Evolutionary conservation across 805 yeast species (phyloP).

Genomic region (Candida glaebosa): DNA sequence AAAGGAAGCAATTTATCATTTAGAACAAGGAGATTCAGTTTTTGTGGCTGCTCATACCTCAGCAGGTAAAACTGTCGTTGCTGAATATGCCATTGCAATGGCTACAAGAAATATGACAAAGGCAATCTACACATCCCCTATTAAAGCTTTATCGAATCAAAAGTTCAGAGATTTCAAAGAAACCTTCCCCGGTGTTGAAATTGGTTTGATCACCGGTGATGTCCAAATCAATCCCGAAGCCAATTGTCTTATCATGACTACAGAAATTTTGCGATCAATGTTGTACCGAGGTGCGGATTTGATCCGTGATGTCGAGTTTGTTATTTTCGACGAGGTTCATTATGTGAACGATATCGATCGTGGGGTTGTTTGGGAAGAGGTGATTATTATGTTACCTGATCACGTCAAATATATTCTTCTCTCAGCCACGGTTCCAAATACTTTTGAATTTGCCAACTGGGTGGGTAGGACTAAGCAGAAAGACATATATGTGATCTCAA

Average conservation of each 20-base stretch:
- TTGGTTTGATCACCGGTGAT: constrained; percentile 95
- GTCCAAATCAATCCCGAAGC: constrained; percentile 98
- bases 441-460: constrained; percentile 97
- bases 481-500: constrained; percentile 92
- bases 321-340: constrained; percentile 96
- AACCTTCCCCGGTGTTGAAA: constrained; percentile 75
- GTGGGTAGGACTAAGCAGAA: constrained; percentile 95
- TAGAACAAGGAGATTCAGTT: constrained; percentile 97
- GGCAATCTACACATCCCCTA: constrained; percentile 94
- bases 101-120: constrained; percentile 94
- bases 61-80: constrained; percentile 98
- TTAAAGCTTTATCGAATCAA: constrained; percentile 85
- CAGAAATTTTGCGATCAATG: constrained; percentile 94
- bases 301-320: constrained; percentile 95
- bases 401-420: constrained; percentile 88
- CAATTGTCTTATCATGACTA: constrained; percentile 93
- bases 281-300: constrained; percentile 94
- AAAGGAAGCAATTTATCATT: constrained; percentile 92
- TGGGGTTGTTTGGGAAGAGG: constrained; percentile 99
- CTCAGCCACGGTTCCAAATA: constrained; percentile 98
- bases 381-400: constrained; percentile 94
- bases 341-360: constrained; percentile 95
- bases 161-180: constrained; percentile 85
- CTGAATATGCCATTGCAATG: constrained; percentile 98
- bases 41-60: constrained; percentile 99